phyloP scores from a whole-genome alignment of 1,284 basidiomycete species.

The Cryptococcus sp. region DNA sequence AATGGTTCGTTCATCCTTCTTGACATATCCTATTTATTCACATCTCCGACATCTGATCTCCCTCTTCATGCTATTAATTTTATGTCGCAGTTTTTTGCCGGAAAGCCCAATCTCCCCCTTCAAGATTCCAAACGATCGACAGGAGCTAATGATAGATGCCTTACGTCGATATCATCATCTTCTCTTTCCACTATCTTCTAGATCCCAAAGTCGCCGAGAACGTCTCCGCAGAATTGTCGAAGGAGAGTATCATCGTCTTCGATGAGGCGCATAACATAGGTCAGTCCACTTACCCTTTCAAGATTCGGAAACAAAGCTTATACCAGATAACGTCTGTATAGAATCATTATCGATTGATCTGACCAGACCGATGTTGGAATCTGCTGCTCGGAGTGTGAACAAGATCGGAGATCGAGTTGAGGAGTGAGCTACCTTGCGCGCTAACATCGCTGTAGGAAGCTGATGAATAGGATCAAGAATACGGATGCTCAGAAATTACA shows the following conservation, averaged over 20 bases:
- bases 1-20: conserved; percentile 62
- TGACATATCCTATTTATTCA: background rate
- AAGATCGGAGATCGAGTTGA: conserved; percentile 89
- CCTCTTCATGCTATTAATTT: background rate
- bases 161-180: conserved; percentile 94
- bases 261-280: conserved; percentile 99
- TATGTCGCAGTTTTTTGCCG: background rate
- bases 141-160: conserved; percentile 62
- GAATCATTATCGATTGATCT: conserved; percentile 97
- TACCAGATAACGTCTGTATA: conserved; percentile 95
- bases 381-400: conserved; percentile 81
- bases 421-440: conserved; percentile 60
- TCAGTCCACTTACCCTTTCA: conserved; percentile 42
- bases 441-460: background rate
- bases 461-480: conserved; percentile 69
- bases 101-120: no score
- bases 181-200: conserved; percentile 97
- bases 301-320: no score
- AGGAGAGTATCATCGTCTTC: conserved; percentile 97
- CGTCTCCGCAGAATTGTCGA: conserved; percentile 95
- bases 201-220: conserved; percentile 99
- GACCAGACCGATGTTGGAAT: conserved; percentile 97
- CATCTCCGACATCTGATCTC: background rate
- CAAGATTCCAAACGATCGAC: background rate
- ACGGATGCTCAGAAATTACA: conserved; percentile 92